phyloP scores from a whole-genome alignment of 805 yeast species.

The Vanderwaltozyma polyspora region DNA sequence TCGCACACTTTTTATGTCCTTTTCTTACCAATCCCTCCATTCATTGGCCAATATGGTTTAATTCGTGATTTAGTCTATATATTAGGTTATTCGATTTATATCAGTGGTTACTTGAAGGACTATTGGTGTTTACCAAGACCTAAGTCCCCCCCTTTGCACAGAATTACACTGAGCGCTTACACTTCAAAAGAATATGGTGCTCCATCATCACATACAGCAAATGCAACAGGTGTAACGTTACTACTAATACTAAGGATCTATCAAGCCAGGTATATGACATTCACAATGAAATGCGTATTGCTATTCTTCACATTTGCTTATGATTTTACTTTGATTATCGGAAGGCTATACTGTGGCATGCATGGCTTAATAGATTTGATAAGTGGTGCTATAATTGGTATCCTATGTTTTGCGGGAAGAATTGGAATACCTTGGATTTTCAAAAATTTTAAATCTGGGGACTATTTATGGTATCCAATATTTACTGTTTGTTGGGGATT shows the following conservation, averaged over 20 bases:
- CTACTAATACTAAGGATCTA: constrained; percentile 26
- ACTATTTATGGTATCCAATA: constrained; percentile 26
- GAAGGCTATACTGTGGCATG: constrained; percentile 93
- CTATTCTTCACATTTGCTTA: constrained; percentile 31
- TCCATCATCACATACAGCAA: constrained; percentile 90
- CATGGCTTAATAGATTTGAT: constrained; percentile 78
- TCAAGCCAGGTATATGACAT: constrained; percentile 1
- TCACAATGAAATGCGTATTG: constrained; percentile 2
- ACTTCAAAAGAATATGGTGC: constrained; percentile 92
- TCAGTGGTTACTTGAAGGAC: constrained; percentile 72
- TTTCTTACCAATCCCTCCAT: constrained; percentile 72
- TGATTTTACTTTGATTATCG: constrained; percentile 55
- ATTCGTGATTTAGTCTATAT: constrained; percentile 66
- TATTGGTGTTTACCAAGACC: constrained; percentile 87
- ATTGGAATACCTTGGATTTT: constrained; percentile 36
- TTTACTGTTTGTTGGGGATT: constrained; percentile 33
- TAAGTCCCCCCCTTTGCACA: constrained; percentile 75
- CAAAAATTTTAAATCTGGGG: constrained; percentile 13
- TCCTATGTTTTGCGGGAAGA: constrained; percentile 39
- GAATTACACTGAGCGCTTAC: constrained; percentile 83
- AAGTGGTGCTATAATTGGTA: constrained; percentile 58
- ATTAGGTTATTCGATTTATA: constrained; percentile 43
- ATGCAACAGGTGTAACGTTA: constrained; percentile 74
- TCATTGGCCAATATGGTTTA: constrained; percentile 56
- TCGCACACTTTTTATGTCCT: constrained; percentile 89